Base-by-base conservation (phyloP, 805 yeast genomes). In the Metschnikowia bowlesiae region DNA sequence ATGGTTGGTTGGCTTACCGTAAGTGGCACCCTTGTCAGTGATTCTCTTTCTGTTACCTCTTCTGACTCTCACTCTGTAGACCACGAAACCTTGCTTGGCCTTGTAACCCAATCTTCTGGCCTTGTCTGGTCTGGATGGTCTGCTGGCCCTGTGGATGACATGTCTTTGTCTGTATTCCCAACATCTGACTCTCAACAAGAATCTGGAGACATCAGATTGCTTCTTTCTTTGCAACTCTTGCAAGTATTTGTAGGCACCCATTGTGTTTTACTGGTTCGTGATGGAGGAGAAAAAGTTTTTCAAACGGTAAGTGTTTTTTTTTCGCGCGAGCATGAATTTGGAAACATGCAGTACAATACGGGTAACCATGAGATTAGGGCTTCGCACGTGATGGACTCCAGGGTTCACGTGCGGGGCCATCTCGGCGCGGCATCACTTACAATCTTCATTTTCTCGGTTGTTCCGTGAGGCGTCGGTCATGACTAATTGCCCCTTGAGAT, bases 1-100 rank as follows among this genome's bases (percentile, higher is more conserved):
- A 83, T 89, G 96, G 96, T 94, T 94, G 83, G 99, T 94, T 86
- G 99, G 99, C 88, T 94, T 94, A 89, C 99, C 99, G 86, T 94
- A 92, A 76, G 98, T 94, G 73, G 97, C 98, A 89, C 99, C 99
- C 94, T 94, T 94, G 82, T 95, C 90, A 70, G 87, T 97, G 70
- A 97, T 97, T 83, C 96, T 89, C 97, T 94, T 94, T 88, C 99
- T 91, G 84, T 92, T 92, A 84, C 99, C 99, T 82, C 99, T 89
- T 83, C 98, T 89, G 71, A 94, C 98, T 81, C 99, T 89, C 79
- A 92, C 81, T 80, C 99, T 87, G 97, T 81, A 94, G 85, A 94
- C 83, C 65, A 88, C 97, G 76, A 89, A 94, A 69, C 99, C 99
- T 84, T 94, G 99, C 87, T 94, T 94, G 80, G 99, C 98, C 87